Percentiles rank a stretch among this genome's conserved stretches.
These are phyloP conservation scores for Ceratocystiopsis sp. DNA, from an alignment of 2,329 filamentous ascomycete species.

Conservation along the genomic window DNA sequence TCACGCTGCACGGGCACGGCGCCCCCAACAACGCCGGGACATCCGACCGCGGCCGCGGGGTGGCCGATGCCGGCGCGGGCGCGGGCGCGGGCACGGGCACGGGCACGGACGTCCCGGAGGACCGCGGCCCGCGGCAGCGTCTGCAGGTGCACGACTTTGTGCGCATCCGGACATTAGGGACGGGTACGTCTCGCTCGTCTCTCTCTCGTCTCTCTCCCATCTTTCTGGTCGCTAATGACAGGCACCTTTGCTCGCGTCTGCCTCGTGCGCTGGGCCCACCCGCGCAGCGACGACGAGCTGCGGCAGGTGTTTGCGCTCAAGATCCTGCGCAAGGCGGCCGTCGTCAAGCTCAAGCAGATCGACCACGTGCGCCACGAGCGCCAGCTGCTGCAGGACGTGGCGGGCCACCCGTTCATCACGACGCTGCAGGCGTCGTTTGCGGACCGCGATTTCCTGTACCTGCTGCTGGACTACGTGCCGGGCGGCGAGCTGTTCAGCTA, in stretches of 20 bases:
- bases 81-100: too few species aligned
- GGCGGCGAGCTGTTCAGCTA: conserved; percentile 78
- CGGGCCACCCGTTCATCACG: conserved; percentile 72
- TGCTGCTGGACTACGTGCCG: conserved; percentile 70
- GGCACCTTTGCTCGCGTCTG: conserved; percentile 73
- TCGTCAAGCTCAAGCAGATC: conserved; percentile 71
- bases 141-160: conserved; percentile 45
- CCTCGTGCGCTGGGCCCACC: conserved; percentile 48
- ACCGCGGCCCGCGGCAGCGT: not conserved
- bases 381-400: conserved; percentile 57
- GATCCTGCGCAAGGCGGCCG: conserved; percentile 55
- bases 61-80: too few species aligned
- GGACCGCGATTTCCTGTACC: conserved; percentile 62
- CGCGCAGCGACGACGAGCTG: conserved; percentile 30
- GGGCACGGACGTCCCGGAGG: too few species aligned
- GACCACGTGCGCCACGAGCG: conserved; percentile 77
- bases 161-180: conserved; percentile 59
- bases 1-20: too few species aligned
- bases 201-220: too few species aligned
- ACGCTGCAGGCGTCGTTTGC: conserved; percentile 64
- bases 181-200: conserved; percentile 31
- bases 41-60: too few species aligned
- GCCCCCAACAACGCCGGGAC: too few species aligned
- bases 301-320: conserved; percentile 65
- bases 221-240: conserved; percentile 13